Evolutionary conservation across 495 filamentous ascomycete genomes (phyloP).

Genomic region (Tuber aestivum): DNA sequence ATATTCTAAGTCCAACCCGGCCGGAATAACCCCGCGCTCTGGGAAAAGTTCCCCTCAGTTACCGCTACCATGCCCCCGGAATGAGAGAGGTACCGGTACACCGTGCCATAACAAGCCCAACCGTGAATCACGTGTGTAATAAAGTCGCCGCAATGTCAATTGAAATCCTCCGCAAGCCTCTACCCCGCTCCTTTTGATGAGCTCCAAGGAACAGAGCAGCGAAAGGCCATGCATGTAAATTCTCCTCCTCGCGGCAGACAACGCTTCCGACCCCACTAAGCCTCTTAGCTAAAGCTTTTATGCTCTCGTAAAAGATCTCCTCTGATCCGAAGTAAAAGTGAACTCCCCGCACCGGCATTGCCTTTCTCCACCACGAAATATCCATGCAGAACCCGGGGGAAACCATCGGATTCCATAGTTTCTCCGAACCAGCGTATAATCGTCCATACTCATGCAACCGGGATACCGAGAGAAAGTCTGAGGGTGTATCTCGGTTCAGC

Average conservation of each 20-base stretch:
- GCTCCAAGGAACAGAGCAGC: constrained; percentile 61
- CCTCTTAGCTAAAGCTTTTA: constrained; percentile 50
- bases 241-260: constrained; percentile 52
- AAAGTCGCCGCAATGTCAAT: constrained; percentile 26
- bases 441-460: constrained; percentile 57
- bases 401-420: constrained; percentile 51
- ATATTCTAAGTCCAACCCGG: neutral
- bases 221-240: constrained; percentile 75
- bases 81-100: neutral
- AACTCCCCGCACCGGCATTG: constrained; percentile 56
- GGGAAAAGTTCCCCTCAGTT: neutral
- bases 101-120: neutral
- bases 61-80: neutral
- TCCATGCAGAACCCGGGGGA: constrained; percentile 65
- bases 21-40: neutral
- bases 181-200: constrained; percentile 51
- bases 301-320: constrained; percentile 64
- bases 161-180: constrained; percentile 53
- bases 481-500: constrained; percentile 53
- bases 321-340: constrained; percentile 62
- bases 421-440: constrained; percentile 55
- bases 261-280: constrained; percentile 50
- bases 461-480: constrained; percentile 45
- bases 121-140: constrained; percentile 12
- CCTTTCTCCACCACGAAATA: constrained; percentile 55